phyloP scores from a whole-genome alignment of 768 basidiomycete species.

The Suillus paluster region DNA sequence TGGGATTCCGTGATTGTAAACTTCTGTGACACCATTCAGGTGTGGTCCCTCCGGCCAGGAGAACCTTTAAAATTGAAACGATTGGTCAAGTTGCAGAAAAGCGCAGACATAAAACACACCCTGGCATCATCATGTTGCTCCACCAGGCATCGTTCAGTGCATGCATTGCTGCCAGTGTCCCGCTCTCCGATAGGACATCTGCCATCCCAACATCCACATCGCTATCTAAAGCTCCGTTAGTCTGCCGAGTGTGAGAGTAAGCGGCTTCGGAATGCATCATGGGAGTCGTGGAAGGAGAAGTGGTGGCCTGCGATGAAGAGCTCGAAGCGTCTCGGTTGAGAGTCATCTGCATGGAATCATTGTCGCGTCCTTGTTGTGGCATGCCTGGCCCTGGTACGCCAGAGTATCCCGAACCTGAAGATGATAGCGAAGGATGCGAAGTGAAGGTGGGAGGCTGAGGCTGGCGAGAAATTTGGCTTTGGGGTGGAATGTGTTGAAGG shows the following conservation, averaged over 20 bases:
- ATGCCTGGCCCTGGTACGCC: constrained; percentile 17
- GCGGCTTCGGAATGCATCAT: constrained; percentile 42
- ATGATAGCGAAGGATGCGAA: constrained; percentile 36
- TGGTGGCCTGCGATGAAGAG: not conserved
- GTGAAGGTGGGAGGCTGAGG: constrained; percentile 17
- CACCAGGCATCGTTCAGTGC: constrained; percentile 76
- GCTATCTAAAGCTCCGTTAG: not conserved
- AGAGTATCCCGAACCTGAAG: constrained; percentile 25
- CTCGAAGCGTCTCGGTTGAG: not conserved
- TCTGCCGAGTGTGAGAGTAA: constrained; percentile 44
- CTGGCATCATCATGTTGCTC: constrained; percentile 87
- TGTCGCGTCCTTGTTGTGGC: constrained; percentile 22
- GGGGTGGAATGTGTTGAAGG: constrained; percentile 53
- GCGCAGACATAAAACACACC: constrained; percentile 43
- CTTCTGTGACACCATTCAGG: constrained; percentile 26
- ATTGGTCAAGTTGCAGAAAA: constrained; percentile 3
- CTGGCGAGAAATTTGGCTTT: constrained; percentile 34
- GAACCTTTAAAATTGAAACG: constrained; percentile 22
- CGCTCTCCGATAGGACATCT: constrained; percentile 42
- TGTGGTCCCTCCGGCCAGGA: constrained; percentile 37
- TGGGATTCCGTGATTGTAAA: constrained; percentile 16
- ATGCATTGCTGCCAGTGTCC: constrained; percentile 74
- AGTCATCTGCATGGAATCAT: constrained; percentile 38
- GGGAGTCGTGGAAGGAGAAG: not conserved
- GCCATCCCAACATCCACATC: constrained; percentile 28